Percentiles rank a stretch among this genome's conserved stretches.
These are phyloP conservation scores for Thielaviopsis cerberus DNA, from an alignment of 2,329 filamentous ascomycete genomes.

Conservation along the genomic window DNA sequence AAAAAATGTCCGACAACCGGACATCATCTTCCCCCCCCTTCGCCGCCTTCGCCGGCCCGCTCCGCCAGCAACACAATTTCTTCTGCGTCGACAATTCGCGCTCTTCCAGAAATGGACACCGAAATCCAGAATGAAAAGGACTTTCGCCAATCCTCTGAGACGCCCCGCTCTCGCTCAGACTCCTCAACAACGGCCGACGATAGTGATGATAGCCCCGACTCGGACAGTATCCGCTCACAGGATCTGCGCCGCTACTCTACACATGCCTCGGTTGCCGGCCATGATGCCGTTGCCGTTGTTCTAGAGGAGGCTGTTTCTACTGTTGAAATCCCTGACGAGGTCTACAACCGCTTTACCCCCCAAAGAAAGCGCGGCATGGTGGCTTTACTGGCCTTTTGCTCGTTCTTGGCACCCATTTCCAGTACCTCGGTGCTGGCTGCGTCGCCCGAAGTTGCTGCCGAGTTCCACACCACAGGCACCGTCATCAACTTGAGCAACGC, in stretches of 20 bases:
- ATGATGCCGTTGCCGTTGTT: slow-evolving; percentile 8
- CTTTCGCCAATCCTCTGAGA: background rate
- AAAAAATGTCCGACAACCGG: background rate
- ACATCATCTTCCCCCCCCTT: background rate
- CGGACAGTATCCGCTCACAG: background rate
- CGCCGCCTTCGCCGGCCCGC: background rate
- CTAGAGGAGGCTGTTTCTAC: slow-evolving; percentile 6
- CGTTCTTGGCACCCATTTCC: slow-evolving; percentile 57
- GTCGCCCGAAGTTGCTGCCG: slow-evolving; percentile 51
- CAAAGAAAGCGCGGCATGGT: slow-evolving; percentile 50
- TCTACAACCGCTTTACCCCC: slow-evolving; percentile 47
- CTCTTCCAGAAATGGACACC: background rate
- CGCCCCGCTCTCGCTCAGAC: background rate
- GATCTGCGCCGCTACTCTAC: slow-evolving; percentile 6
- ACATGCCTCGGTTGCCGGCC: slow-evolving; percentile 9
- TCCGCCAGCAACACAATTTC: background rate
- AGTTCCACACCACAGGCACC: slow-evolving; percentile 44
- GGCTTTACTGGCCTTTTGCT: slow-evolving; percentile 50
- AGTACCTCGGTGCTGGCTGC: slow-evolving; percentile 57
- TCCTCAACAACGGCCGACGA: background rate
- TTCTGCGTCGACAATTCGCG: slow-evolving; percentile 3
- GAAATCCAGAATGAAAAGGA: background rate
- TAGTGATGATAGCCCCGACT: background rate
- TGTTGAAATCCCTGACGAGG: slow-evolving; percentile 27
- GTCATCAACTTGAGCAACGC: slow-evolving; percentile 61